Conservation (phyloP, 176 grass and related monocot species). For the Paspalum notatum region DNA sequence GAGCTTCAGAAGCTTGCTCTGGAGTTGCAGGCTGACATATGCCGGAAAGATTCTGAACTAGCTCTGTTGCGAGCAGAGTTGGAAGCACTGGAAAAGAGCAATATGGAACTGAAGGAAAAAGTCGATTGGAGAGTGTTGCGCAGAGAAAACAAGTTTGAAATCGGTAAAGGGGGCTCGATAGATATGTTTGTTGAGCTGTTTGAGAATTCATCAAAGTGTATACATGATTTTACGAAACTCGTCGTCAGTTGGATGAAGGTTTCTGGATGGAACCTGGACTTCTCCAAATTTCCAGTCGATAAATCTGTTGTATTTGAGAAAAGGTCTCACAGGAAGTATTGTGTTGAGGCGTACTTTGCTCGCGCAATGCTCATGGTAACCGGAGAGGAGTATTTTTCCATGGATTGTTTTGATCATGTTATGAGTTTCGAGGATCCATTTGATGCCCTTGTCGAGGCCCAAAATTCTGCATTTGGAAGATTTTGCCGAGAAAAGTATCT, state of each 20-base stretch:
- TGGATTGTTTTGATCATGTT: slow-evolving; percentile 53
- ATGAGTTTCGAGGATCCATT: slow-evolving; percentile 71
- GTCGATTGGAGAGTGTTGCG: slow-evolving; percentile 3
- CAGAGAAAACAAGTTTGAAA: slow-evolving; percentile 20
- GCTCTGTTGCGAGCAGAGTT: slow-evolving; percentile 54
- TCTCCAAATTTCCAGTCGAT: slow-evolving; percentile 35
- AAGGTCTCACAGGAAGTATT: slow-evolving; percentile 68
- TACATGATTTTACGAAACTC: slow-evolving; percentile 79
- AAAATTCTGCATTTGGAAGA: slow-evolving; percentile 68
- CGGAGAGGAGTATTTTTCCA: slow-evolving; percentile 31
- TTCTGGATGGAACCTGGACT: slow-evolving; percentile 63
- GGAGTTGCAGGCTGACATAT: slow-evolving; percentile 62
- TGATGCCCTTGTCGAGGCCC: slow-evolving; percentile 61
- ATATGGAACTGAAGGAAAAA: slow-evolving; percentile 51
- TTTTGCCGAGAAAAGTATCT: slow-evolving; percentile 79
- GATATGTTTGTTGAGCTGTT: slow-evolving; percentile 51
- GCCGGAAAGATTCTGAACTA: slow-evolving; percentile 70
- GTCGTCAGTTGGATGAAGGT: slow-evolving; percentile 56
- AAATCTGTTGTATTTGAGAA: slow-evolving; percentile 50
- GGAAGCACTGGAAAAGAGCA: slow-evolving; percentile 51
- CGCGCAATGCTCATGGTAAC: slow-evolving; percentile 53
- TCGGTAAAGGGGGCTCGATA: slow-evolving; percentile 37
- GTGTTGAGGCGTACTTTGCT: slow-evolving; percentile 69
- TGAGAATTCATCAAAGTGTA: slow-evolving; percentile 49
- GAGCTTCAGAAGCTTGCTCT: slow-evolving; percentile 52